phyloP scores from a whole-genome alignment of 2,329 filamentous ascomycete species.

The Sphaerulina vaccinii region DNA sequence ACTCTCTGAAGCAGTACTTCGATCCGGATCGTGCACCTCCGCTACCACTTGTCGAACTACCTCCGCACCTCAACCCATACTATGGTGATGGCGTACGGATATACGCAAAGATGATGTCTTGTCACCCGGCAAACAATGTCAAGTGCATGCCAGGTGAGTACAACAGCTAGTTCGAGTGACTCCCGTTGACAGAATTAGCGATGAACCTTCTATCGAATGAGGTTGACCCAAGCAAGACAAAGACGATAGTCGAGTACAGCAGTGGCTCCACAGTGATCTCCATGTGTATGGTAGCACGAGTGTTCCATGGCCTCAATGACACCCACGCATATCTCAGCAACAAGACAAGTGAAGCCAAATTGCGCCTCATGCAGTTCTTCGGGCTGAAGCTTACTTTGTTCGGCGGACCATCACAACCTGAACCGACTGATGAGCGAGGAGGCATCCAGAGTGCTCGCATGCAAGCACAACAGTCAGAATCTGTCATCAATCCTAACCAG shows the following conservation, averaged over 20 bases:
- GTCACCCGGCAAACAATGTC: conserved; percentile 64
- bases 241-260: conserved; percentile 59
- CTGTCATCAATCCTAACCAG: conserved; percentile 64
- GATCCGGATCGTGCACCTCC: conserved; percentile 59
- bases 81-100: conserved; percentile 59
- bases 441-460: conserved; percentile 52
- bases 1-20: conserved; percentile 59
- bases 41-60: conserved; percentile 62
- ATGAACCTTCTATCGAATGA: conserved; percentile 22
- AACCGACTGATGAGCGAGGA: conserved; percentile 54
- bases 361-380: conserved; percentile 60
- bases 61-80: conserved; percentile 57
- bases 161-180: neutral
- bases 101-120: conserved; percentile 66
- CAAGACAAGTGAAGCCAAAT: conserved; percentile 55
- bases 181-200: conserved; percentile 6
- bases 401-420: conserved; percentile 59
- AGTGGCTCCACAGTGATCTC: conserved; percentile 64
- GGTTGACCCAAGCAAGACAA: conserved; percentile 35
- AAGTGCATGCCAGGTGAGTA: conserved; percentile 59
- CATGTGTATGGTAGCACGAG: conserved; percentile 56
- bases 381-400: conserved; percentile 57
- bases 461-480: conserved; percentile 44
- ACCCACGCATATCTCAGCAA: conserved; percentile 58
- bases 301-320: conserved; percentile 53